Percentiles rank a stretch among this genome's conserved stretches.
Evolutionary conservation across 495 filamentous ascomycete genomes (phyloP).

Genomic region (Polyplosphaeria fusca): DNA sequence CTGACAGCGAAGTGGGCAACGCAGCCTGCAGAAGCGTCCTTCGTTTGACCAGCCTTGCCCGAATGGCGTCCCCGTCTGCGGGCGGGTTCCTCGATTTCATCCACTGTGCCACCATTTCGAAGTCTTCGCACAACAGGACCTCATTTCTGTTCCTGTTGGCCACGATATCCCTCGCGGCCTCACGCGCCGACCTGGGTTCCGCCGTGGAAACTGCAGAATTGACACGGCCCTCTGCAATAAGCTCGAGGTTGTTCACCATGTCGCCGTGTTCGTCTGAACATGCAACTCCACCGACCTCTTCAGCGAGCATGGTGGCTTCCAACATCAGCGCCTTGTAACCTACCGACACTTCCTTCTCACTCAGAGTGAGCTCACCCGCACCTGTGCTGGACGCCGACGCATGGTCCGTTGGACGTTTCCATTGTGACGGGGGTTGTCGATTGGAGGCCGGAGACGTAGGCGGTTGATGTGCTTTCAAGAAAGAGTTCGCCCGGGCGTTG

Average conservation of each 20-base stretch:
- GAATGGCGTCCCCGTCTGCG: too few species aligned
- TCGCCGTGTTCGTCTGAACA: neutral
- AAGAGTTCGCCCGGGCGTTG: neutral
- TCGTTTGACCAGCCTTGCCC: too few species aligned
- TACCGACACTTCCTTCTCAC: neutral
- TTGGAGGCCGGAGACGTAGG: too few species aligned
- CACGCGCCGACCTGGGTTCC: conserved; percentile 2
- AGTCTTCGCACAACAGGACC: too few species aligned
- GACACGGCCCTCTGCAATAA: neutral
- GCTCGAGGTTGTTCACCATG: conserved; percentile 3
- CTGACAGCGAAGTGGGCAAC: conserved; percentile 14
- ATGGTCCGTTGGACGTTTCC: neutral
- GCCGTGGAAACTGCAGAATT: neutral
- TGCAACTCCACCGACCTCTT: neutral
- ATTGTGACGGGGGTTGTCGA: neutral
- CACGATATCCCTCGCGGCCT: conserved; percentile 5
- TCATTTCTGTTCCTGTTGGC: too few species aligned
- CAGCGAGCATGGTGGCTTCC: neutral
- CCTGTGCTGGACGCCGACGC: neutral
- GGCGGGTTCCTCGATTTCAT: too few species aligned
- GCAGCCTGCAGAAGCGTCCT: too few species aligned
- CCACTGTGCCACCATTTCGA: too few species aligned
- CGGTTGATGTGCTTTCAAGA: too few species aligned
- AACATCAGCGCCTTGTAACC: conserved; percentile 1
- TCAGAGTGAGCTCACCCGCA: neutral